phyloP scores from a whole-genome alignment of 805 yeast species.

The Zygosaccharomyces gambellarensis region DNA sequence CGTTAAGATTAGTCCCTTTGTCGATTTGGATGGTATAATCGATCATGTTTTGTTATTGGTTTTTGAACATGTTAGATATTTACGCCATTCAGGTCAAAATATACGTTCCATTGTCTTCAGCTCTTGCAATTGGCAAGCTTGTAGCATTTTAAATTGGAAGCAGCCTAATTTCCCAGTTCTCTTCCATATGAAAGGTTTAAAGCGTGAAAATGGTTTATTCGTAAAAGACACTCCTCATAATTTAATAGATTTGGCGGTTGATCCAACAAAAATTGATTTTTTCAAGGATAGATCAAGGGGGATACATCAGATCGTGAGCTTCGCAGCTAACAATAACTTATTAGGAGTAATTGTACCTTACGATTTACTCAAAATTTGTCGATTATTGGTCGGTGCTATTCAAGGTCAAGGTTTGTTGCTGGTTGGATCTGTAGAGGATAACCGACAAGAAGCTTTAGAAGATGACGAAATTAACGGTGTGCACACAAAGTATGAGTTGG shows the following conservation, averaged over 20 bases:
- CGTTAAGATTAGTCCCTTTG: slow-evolving; percentile 39
- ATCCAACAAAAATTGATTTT: slow-evolving; percentile 8
- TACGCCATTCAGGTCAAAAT: slow-evolving; percentile 36
- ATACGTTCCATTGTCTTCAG: slow-evolving; percentile 74
- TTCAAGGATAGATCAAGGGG: slow-evolving; percentile 44
- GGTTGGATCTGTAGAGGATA: slow-evolving; percentile 53
- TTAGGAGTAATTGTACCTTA: slow-evolving; percentile 78
- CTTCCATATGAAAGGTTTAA: slow-evolving; percentile 69
- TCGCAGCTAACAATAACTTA: slow-evolving; percentile 76
- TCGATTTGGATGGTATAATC: slow-evolving; percentile 65
- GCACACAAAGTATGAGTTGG: slow-evolving; percentile 18
- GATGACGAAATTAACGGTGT: slow-evolving; percentile 27
- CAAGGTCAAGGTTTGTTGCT: slow-evolving; percentile 76
- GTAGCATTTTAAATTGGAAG: slow-evolving; percentile 94
- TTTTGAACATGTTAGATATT: slow-evolving; percentile 65
- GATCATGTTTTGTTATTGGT: slow-evolving; percentile 67
- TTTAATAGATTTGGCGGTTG: slow-evolving; percentile 25
- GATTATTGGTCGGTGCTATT: slow-evolving; percentile 67
- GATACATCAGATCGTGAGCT: slow-evolving; percentile 74
- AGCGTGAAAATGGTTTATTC: slow-evolving; percentile 20
- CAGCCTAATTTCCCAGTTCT: slow-evolving; percentile 97
- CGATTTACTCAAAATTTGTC: slow-evolving; percentile 65
- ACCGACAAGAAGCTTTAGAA: slow-evolving; percentile 13
- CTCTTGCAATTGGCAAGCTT: slow-evolving; percentile 82
- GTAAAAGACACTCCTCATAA: slow-evolving; percentile 32